A percentile compares a stretch with the other conserved stretches of the same genome.
Evolutionary conservation across 2,329 filamentous ascomycete species (phyloP).

Genomic region (Canariomyces notabilis): DNA sequence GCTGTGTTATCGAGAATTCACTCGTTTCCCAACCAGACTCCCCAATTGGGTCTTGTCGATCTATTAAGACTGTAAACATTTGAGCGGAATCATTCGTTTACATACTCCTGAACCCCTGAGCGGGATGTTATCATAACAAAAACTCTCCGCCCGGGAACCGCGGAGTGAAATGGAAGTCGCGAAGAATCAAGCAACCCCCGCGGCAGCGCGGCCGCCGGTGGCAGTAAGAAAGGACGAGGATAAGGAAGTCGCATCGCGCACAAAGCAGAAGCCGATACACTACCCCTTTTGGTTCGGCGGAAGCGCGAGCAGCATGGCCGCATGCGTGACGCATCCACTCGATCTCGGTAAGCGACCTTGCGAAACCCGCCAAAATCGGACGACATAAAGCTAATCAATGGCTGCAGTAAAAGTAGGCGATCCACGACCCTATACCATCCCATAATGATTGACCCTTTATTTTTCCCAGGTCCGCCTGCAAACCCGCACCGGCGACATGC

Average conservation of each 20-base stretch:
- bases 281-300: constrained; percentile 97
- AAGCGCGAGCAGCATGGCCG: constrained; percentile 47
- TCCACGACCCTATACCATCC: constrained; percentile 16
- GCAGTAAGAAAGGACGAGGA: constrained; percentile 2
- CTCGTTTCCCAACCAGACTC: background rate
- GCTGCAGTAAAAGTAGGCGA: constrained; percentile 19
- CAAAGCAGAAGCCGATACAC: constrained; percentile 39
- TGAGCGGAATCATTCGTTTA: background rate
- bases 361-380: background rate
- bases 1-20: constrained; percentile 4
- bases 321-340: constrained; percentile 26
- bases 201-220: constrained; percentile 2
- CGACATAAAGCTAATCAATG: constrained; percentile 2
- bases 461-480: constrained; percentile 69
- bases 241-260: background rate
- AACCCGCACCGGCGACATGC: constrained; percentile 69
- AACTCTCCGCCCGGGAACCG: constrained; percentile 1
- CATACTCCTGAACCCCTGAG: background rate
- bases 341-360: constrained; percentile 20
- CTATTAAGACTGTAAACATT: background rate
- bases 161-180: constrained; percentile 13
- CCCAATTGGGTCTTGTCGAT: background rate
- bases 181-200: constrained; percentile 7
- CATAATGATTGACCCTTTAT: constrained; percentile 1
- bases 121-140: constrained; percentile 16